Evolutionary conservation across 2,329 filamentous ascomycete genomes (phyloP).

Genomic region (Corinectria fuckeliana): DNA sequence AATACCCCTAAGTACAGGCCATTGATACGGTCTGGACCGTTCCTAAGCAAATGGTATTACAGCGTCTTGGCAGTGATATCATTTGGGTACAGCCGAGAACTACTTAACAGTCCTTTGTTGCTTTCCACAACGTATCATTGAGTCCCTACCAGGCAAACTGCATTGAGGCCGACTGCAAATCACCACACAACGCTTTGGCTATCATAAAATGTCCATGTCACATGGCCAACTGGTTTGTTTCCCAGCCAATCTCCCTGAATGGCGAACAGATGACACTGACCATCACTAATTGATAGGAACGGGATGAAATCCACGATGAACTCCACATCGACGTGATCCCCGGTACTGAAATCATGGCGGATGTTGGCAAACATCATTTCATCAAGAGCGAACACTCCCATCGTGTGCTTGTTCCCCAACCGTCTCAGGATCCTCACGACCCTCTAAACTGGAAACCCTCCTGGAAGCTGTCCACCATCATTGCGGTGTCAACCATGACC

Average conservation of each 20-base stretch:
- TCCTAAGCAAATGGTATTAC: neutral
- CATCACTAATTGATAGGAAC: neutral
- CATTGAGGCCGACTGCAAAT: neutral
- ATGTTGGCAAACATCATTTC: slow-evolving; percentile 26
- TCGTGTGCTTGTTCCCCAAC: slow-evolving; percentile 26
- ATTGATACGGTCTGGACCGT: neutral
- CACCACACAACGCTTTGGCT: neutral
- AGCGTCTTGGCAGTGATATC: neutral
- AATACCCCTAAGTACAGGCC: neutral
- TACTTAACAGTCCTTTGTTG: neutral
- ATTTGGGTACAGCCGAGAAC: neutral
- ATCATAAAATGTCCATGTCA: neutral
- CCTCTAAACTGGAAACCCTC: neutral
- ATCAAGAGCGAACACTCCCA: slow-evolving; percentile 21
- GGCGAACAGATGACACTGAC: neutral
- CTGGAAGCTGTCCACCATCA: slow-evolving; percentile 3
- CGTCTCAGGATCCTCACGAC: slow-evolving; percentile 1
- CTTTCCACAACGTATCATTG: neutral
- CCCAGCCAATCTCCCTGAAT: neutral
- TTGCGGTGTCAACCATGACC: slow-evolving; percentile 2
- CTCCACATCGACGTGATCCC: slow-evolving; percentile 27
- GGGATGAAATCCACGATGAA: slow-evolving; percentile 20
- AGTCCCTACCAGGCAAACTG: neutral
- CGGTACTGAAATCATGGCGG: slow-evolving; percentile 28
- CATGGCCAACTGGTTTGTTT: neutral